Evolutionary conservation across 805 yeast genomes (phyloP), one percentile per base, ranked within the genome.

Genomic region (Pichia pseudocactophila): DNA sequence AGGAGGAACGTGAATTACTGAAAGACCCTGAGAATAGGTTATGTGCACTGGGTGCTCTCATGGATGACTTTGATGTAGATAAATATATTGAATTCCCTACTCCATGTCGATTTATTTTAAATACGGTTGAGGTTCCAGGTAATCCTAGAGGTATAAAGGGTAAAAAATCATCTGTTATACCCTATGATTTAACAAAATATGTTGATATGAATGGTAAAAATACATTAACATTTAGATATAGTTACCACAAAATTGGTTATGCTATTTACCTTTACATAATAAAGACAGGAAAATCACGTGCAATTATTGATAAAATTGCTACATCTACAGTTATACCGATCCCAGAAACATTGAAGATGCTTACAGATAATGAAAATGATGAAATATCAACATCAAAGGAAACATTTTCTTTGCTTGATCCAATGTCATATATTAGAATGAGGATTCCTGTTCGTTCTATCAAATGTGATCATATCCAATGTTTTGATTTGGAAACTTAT

Each of bases 401-500:
- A 15, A 69, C 76, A 1, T 65, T 86, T 40, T 71, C 87, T 15
- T 65, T 92, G 44, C 76, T 74, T 48, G 89, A 95, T 56, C 97
- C 96, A 0, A 67, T 89, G 6, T 76, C 92, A 2, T 80, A 75
- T 54, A 69, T 76, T 8, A 70, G 84, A 43, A 81, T 92, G 71
- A 65, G 68, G 42, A 60, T 71, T 40, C 97, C 98, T 0, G 75
- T 78, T 1, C 74, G 86, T 50, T 77, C 95, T 1, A 62, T 70
- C 1, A 66, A 62, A 37, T 92, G 98, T 62, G 65, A 71, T 30
- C 98, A 92, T 61, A 63, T 87, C 13, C 90, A 84, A 53, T 89
- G 97, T 57, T 86, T 89, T 58, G 98, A 92, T 61, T 89, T 85
- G 0, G 59, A 70, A 30, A 75, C 84, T 35, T 92, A 74, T 55